phyloP scores from a whole-genome alignment of 1,284 basidiomycete genomes.

The Vanrija sp. region DNA sequence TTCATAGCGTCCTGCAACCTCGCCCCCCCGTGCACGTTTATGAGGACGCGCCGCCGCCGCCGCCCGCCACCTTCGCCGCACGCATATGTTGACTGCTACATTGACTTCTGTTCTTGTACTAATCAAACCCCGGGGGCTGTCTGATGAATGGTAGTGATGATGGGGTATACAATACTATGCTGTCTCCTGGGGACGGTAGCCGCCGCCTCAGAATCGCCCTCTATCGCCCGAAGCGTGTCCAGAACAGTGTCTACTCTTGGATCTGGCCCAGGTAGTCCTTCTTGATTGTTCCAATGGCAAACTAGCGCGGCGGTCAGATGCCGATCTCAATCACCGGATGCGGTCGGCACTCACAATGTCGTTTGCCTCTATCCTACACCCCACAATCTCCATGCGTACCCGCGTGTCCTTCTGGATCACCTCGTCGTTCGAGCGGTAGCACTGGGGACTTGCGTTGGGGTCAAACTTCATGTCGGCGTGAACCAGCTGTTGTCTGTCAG shows the following conservation, averaged over 20 bases:
- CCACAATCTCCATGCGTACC: constrained; percentile 92
- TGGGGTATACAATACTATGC: constrained; percentile 4
- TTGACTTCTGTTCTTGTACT: neutral
- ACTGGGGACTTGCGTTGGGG: constrained; percentile 86
- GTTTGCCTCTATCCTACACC: constrained; percentile 92
- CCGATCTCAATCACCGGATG: constrained; percentile 1
- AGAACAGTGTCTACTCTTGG: constrained; percentile 24
- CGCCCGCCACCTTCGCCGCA: too few relatives aligned
- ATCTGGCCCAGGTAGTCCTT: constrained; percentile 90
- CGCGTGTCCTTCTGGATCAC: constrained; percentile 90
- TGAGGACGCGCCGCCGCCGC: too few relatives aligned
- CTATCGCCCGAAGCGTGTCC: neutral
- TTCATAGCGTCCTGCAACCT: too few relatives aligned
- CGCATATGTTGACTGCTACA: neutral
- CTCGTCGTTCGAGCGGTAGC: constrained; percentile 84
- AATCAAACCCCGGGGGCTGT: neutral
- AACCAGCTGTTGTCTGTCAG: constrained; percentile 62
- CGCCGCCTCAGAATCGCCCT: neutral
- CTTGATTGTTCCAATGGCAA: constrained; percentile 90
- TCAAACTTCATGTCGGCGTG: constrained; percentile 90
- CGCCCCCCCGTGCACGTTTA: too few relatives aligned
- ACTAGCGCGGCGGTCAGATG: constrained; percentile 52
- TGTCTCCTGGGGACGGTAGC: neutral
- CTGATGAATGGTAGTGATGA: constrained; percentile 8
- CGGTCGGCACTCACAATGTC: constrained; percentile 70